Conservation (phyloP, 768 basidiomycete species). For the Calocera viscosa region DNA sequence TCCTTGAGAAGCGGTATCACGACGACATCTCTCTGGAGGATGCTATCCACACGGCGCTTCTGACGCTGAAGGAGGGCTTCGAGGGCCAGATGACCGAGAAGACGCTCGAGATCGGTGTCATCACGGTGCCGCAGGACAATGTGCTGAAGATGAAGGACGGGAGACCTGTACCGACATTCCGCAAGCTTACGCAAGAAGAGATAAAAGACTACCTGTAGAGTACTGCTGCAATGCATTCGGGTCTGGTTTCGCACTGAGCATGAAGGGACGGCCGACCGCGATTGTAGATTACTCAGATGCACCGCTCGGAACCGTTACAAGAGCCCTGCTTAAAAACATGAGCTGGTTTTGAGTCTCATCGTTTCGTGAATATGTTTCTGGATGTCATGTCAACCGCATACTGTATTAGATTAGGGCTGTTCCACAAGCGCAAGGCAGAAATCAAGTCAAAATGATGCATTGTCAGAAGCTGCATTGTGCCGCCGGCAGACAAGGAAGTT, state of each 20-base stretch:
- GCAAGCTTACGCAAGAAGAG: conserved; percentile 93
- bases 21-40: conserved; percentile 98
- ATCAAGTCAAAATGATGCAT: no score
- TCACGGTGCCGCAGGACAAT: conserved; percentile 65
- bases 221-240: conserved; percentile 5
- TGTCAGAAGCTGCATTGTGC: no score
- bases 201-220: conserved; percentile 89
- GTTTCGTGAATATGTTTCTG: no score
- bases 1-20: conserved; percentile 99
- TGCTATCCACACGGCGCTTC: conserved; percentile 93
- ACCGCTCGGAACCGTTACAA: no score
- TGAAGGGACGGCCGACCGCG: no score
- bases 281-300: neutral
- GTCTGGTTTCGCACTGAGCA: neutral
- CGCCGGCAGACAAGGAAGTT: no score
- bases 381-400: no score
- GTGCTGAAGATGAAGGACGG: conserved; percentile 33
- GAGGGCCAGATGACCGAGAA: conserved; percentile 99
- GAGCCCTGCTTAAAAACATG: no score
- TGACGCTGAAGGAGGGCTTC: conserved; percentile 97
- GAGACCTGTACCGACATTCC: conserved; percentile 74
- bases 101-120: conserved; percentile 96
- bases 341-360: no score
- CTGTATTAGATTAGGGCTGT: no score
- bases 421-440: no score